Evolutionary conservation across 148 eudicot genomes (phyloP).

Genomic region (Vaccinium myrtillus): DNA sequence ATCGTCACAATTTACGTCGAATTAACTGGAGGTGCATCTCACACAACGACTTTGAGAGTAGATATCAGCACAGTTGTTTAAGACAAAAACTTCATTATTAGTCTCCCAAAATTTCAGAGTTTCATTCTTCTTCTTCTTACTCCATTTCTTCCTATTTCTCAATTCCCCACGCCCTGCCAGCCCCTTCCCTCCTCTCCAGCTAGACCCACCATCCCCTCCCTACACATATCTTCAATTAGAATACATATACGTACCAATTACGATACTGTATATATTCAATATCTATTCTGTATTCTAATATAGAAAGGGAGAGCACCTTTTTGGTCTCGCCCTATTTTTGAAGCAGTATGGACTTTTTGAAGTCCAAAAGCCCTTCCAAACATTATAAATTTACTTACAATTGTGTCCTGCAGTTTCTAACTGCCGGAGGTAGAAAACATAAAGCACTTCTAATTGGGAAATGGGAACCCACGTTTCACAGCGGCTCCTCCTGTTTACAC

Average conservation of each 20-base stretch:
- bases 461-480: too few relatives aligned
- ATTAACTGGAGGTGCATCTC: neutral
- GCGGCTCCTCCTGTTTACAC: too few relatives aligned
- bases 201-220: neutral
- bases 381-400: too few relatives aligned
- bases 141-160: neutral
- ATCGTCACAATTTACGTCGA: neutral
- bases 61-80: neutral
- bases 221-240: neutral
- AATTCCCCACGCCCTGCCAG: neutral
- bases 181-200: neutral
- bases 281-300: too few relatives aligned
- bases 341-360: too few relatives aligned
- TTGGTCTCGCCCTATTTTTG: too few relatives aligned
- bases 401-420: too few relatives aligned
- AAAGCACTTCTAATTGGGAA: too few relatives aligned
- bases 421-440: too few relatives aligned
- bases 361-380: too few relatives aligned
- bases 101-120: neutral
- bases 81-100: neutral
- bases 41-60: neutral
- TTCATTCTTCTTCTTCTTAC: neutral
- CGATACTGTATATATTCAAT: neutral
- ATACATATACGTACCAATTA: neutral
- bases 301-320: too few relatives aligned